Evolutionary conservation across 306 rosid genomes (phyloP).

Genomic region (Vachellia collinsii): DNA sequence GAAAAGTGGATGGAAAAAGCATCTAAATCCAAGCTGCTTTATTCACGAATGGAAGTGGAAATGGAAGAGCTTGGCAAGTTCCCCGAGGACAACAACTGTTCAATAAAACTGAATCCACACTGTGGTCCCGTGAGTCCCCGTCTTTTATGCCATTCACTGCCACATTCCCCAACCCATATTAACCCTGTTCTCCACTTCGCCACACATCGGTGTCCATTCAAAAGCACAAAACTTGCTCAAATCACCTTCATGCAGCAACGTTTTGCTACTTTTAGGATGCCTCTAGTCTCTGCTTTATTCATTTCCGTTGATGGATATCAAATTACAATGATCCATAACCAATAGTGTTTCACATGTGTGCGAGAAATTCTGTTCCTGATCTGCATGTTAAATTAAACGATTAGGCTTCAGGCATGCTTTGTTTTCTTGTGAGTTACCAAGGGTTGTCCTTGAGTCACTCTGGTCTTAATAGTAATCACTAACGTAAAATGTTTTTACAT

Average conservation of each 20-base stretch:
- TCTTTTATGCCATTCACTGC: constrained; percentile 7
- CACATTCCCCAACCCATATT: constrained; percentile 1
- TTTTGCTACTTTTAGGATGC: neutral
- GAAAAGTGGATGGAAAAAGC: constrained; percentile 11
- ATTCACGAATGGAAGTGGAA: neutral
- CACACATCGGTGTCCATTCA: neutral
- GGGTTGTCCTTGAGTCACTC: no score
- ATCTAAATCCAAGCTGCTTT: neutral
- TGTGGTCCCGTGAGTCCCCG: constrained; percentile 24
- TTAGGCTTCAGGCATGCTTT: no score
- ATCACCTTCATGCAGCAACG: neutral
- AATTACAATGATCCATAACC: no score
- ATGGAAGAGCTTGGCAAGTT: constrained; percentile 13
- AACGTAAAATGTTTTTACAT: no score
- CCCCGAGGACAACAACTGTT: neutral
- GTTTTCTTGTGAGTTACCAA: no score
- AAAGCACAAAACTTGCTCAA: neutral
- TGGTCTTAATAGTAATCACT: no score
- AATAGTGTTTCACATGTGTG: no score
- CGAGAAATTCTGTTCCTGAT: no score
- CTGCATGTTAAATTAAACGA: no score
- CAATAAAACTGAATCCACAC: neutral
- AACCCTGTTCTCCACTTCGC: neutral
- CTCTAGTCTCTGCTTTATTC: neutral
- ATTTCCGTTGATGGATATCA: neutral